These are phyloP conservation scores for Escovopsis sp. DNA, from an alignment of 2,329 filamentous ascomycete species.

Conservation along the genomic window DNA sequence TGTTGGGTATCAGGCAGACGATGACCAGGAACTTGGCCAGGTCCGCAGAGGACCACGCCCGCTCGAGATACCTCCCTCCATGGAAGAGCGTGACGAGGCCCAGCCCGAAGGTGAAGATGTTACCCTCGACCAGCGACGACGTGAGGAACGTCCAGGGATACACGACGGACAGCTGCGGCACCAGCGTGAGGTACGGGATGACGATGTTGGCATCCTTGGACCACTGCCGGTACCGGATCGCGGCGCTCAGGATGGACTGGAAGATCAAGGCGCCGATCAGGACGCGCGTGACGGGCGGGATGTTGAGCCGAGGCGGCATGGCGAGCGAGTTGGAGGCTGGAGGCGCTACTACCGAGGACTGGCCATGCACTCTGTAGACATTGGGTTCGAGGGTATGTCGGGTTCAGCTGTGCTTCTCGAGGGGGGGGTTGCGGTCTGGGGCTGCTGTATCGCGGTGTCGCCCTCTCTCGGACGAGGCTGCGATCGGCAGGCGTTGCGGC, in stretches of 20 bases:
- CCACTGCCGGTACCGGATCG: constrained; percentile 61
- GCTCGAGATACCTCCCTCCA: constrained; percentile 86
- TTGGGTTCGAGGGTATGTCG: neutral
- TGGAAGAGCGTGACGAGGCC: constrained; percentile 72
- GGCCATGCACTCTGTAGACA: no score
- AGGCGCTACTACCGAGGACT: neutral
- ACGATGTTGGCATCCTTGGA: constrained; percentile 48
- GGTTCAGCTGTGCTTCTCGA: no score
- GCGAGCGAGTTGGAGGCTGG: constrained; percentile 13
- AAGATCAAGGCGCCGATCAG: constrained; percentile 60
- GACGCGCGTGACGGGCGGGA: constrained; percentile 79
- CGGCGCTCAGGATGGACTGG: constrained; percentile 70
- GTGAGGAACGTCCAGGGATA: constrained; percentile 91
- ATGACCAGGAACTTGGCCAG: constrained; percentile 81
- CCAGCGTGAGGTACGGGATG: constrained; percentile 74
- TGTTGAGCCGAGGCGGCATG: constrained; percentile 76
- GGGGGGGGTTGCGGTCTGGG: neutral
- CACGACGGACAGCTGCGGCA: constrained; percentile 68
- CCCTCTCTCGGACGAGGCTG: no score
- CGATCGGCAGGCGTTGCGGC: no score
- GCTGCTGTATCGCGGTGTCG: neutral
- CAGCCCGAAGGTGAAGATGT: constrained; percentile 71
- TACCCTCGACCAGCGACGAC: constrained; percentile 81
- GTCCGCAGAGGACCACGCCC: constrained; percentile 86
- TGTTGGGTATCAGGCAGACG: constrained; percentile 65